Conservation (phyloP, 2,329 filamentous ascomycete genomes). For the Zopfia rhizophila region DNA sequence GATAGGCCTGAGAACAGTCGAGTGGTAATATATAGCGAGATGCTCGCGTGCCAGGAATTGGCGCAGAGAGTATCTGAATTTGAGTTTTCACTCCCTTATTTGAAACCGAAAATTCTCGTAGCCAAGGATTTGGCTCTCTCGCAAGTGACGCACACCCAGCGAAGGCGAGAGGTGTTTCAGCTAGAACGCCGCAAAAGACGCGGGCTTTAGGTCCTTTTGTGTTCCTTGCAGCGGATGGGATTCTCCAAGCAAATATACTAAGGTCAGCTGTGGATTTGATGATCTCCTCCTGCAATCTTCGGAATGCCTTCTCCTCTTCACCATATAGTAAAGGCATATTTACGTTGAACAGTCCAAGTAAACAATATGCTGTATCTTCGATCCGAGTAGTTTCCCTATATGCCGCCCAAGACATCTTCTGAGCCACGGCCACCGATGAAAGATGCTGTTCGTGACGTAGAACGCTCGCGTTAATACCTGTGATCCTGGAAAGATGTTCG, state of each 20-base stretch:
- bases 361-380: slow-evolving; percentile 43
- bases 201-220: no score
- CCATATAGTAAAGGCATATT: slow-evolving; percentile 21
- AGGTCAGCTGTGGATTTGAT: slow-evolving; percentile 18
- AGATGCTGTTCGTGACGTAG: slow-evolving; percentile 8
- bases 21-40: slow-evolving; percentile 8
- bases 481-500: slow-evolving; percentile 1
- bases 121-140: no score
- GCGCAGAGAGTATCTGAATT: neutral
- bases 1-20: neutral
- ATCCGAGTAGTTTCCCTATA: slow-evolving; percentile 16
- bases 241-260: slow-evolving; percentile 24
- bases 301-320: slow-evolving; percentile 18
- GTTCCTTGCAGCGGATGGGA: no score
- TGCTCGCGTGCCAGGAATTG: neutral
- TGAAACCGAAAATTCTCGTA: no score
- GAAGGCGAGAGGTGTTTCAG: no score
- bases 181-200: no score
- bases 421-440: no score
- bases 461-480: slow-evolving; percentile 8
- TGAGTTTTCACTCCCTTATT: slow-evolving; percentile 8
- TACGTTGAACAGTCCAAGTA: slow-evolving; percentile 41
- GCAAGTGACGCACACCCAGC: no score
- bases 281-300: slow-evolving; percentile 19
- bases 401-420: slow-evolving; percentile 27